phyloP scores from a whole-genome alignment of 768 basidiomycete genomes.

The Gloeostereum incarnatum region DNA sequence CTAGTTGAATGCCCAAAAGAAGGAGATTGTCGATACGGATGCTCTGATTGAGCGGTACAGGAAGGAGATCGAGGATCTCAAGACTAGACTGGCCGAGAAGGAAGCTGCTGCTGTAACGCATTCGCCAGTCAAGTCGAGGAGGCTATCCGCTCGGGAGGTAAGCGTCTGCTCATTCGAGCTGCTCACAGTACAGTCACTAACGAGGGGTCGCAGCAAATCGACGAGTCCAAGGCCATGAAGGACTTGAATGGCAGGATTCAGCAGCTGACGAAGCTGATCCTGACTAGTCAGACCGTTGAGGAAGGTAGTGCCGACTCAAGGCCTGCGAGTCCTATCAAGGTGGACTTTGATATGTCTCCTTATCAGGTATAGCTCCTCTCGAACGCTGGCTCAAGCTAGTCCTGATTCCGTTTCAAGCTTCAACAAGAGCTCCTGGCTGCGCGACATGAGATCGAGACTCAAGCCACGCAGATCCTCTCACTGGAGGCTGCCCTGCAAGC shows the following conservation, averaged over 20 bases:
- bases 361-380: slow-evolving; percentile 48
- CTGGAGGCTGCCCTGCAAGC: slow-evolving; percentile 71
- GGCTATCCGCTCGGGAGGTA: slow-evolving; percentile 44
- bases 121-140: slow-evolving; percentile 29
- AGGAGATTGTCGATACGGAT: slow-evolving; percentile 88
- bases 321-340: slow-evolving; percentile 76
- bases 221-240: slow-evolving; percentile 78
- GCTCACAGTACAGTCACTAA: background rate
- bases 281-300: slow-evolving; percentile 80
- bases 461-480: slow-evolving; percentile 75
- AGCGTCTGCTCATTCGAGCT: slow-evolving; percentile 8
- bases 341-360: slow-evolving; percentile 86
- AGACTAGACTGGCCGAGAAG: slow-evolving; percentile 57
- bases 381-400: background rate
- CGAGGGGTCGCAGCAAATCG: slow-evolving; percentile 49
- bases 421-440: slow-evolving; percentile 84
- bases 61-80: slow-evolving; percentile 89
- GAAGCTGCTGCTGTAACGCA: slow-evolving; percentile 44
- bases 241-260: slow-evolving; percentile 75
- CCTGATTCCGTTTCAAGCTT: slow-evolving; percentile 31
- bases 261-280: slow-evolving; percentile 75
- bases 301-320: slow-evolving; percentile 63
- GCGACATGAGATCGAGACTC: slow-evolving; percentile 68
- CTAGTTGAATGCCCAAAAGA: slow-evolving; percentile 80
- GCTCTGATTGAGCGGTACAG: slow-evolving; percentile 91